Evolutionary conservation across 768 basidiomycete species (phyloP).

Genomic region (Lyophyllum decastes): DNA sequence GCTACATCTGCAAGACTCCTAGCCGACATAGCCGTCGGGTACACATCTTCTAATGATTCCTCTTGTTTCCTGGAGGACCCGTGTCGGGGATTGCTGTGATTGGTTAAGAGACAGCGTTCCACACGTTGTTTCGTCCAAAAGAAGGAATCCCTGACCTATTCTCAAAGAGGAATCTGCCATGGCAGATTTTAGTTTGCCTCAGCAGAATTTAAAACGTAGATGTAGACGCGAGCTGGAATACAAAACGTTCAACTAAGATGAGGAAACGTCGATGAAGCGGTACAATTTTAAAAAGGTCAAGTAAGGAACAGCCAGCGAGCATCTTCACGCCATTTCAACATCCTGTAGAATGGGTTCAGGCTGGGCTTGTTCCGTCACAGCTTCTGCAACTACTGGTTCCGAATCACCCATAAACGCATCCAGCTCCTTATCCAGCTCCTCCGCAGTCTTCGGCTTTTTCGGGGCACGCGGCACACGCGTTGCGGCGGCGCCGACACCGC

Average conservation of each 20-base stretch:
- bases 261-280: neutral
- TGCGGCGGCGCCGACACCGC: constrained; percentile 21
- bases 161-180: too few relatives aligned
- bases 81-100: too few relatives aligned
- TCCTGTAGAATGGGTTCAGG: constrained; percentile 34
- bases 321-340: constrained; percentile 52
- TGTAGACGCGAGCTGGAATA: constrained; percentile 7
- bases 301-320: neutral
- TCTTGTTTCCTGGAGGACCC: too few relatives aligned
- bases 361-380: constrained; percentile 19
- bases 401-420: constrained; percentile 83
- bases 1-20: too few relatives aligned
- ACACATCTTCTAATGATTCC: too few relatives aligned
- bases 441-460: constrained; percentile 70
- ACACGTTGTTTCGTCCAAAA: too few relatives aligned
- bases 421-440: constrained; percentile 85
- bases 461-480: constrained; percentile 30
- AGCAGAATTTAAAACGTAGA: too few relatives aligned
- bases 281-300: constrained; percentile 1
- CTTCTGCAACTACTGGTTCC: constrained; percentile 22
- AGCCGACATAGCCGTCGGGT: too few relatives aligned
- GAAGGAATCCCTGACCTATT: too few relatives aligned
- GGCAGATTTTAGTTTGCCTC: too few relatives aligned
- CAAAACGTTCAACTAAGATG: constrained; percentile 4
- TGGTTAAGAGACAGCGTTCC: too few relatives aligned